A percentile compares a stretch with the other conserved stretches of the same genome.
phyloP scores from a whole-genome alignment of 768 basidiomycete genomes.

The Rhodotorula sphaerocarpa region DNA sequence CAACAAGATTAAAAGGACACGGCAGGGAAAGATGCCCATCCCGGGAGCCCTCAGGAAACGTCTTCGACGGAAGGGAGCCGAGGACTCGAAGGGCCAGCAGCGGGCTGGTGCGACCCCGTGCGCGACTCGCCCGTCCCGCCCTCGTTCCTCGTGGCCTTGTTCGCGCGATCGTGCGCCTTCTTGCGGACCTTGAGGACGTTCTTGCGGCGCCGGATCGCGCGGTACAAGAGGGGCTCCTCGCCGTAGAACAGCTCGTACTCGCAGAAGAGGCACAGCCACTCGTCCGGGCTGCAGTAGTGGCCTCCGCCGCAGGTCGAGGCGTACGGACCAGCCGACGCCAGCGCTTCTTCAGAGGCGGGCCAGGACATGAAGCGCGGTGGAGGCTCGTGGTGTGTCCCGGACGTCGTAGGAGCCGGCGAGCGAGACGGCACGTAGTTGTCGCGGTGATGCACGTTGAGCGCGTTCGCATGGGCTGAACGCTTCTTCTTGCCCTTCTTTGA shows the following conservation, averaged over 20 bases:
- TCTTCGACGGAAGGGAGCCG: too few relatives aligned
- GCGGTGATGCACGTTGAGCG: slow-evolving; percentile 89
- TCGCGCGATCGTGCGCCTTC: slow-evolving; percentile 29
- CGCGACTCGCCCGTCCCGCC: too few relatives aligned
- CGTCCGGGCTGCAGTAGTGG: slow-evolving; percentile 59
- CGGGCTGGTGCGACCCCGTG: too few relatives aligned
- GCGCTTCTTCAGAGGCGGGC: slow-evolving; percentile 30
- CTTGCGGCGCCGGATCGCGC: slow-evolving; percentile 63
- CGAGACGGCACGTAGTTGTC: slow-evolving; percentile 87
- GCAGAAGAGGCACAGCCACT: slow-evolving; percentile 91
- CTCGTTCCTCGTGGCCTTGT: slow-evolving; percentile 29
- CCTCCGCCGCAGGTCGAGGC: slow-evolving; percentile 18
- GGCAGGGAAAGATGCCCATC: too few relatives aligned
- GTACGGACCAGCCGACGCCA: slow-evolving; percentile 36
- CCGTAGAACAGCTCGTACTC: slow-evolving; percentile 89
- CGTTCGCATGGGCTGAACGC: slow-evolving; percentile 78
- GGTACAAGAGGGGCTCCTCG: slow-evolving; percentile 59
- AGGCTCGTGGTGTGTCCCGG: slow-evolving; percentile 59
- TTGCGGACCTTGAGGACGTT: slow-evolving; percentile 61
- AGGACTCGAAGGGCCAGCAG: too few relatives aligned
- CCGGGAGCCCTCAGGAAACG: too few relatives aligned
- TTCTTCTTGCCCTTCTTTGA: slow-evolving; percentile 79
- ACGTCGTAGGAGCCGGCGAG: slow-evolving; percentile 52
- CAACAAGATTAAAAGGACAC: too few relatives aligned
- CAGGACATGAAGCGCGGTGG: slow-evolving; percentile 34